Conservation (phyloP, 257 asterid genomes). For the Solanum medicagineum region DNA sequence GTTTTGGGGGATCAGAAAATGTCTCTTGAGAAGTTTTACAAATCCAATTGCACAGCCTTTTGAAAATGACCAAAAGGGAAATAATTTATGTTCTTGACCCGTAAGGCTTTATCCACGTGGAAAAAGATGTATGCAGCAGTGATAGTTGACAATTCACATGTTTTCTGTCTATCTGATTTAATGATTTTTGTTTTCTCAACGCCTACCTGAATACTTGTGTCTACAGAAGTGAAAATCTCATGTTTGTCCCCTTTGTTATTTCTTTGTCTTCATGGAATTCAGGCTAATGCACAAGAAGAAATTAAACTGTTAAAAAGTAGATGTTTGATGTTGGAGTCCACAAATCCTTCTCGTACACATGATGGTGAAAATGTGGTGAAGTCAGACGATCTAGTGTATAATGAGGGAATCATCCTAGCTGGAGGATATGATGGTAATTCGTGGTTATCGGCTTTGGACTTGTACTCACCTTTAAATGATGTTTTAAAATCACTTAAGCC, state of each 20-base stretch:
- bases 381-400: constrained; percentile 22
- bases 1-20: not conserved
- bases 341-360: constrained; percentile 11
- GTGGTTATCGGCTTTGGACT: constrained; percentile 47
- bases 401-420: constrained; percentile 39
- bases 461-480: constrained; percentile 57
- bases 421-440: constrained; percentile 77
- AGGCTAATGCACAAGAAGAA: constrained; percentile 53
- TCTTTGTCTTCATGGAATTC: not conserved
- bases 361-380: constrained; percentile 8
- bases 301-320: constrained; percentile 30
- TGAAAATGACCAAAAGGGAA: not conserved
- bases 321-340: constrained; percentile 33
- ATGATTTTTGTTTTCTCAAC: not conserved
- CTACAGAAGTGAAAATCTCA: not conserved
- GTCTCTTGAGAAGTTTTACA: not conserved
- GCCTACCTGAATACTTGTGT: not conserved
- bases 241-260: not conserved
- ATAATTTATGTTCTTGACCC: not conserved
- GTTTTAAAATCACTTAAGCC: constrained; percentile 45
- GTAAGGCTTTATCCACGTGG: not conserved
- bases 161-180: not conserved
- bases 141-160: not conserved
- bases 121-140: not conserved
- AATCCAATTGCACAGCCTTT: not conserved